Evolutionary conservation across 2,329 filamentous ascomycete genomes (phyloP).

Genomic region (Pestalotiopsis sp.): DNA sequence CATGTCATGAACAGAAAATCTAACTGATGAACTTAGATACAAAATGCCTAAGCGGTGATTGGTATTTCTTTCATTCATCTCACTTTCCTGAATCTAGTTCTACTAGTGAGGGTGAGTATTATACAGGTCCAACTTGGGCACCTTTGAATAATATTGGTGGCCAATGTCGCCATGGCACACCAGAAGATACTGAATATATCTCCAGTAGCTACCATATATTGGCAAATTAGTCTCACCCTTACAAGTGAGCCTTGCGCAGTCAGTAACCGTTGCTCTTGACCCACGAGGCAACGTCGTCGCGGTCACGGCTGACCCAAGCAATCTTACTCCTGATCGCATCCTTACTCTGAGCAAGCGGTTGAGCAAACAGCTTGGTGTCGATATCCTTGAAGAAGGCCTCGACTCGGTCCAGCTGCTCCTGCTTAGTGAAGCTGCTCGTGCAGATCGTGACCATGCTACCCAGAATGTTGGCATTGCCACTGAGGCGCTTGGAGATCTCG

Average conservation of each 20-base stretch:
- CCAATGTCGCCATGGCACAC: neutral
- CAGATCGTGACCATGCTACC: slow-evolving; percentile 82
- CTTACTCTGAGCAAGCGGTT: slow-evolving; percentile 84
- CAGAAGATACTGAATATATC: too few species aligned
- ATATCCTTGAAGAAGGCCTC: slow-evolving; percentile 79
- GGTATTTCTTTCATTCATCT: neutral
- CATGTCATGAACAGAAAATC: neutral
- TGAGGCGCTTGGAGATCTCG: slow-evolving; percentile 76
- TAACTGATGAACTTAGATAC: neutral
- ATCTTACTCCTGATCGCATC: slow-evolving; percentile 85
- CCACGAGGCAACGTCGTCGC: slow-evolving; percentile 68
- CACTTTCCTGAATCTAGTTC: neutral
- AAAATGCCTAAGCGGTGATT: neutral
- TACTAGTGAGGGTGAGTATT: neutral
- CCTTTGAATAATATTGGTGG: neutral
- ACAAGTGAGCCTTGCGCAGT: slow-evolving; percentile 21
- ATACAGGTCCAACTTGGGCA: neutral
- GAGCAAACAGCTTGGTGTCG: slow-evolving; percentile 84
- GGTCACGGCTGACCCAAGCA: slow-evolving; percentile 77
- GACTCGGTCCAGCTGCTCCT: slow-evolving; percentile 74
- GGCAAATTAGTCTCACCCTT: neutral
- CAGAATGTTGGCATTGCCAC: slow-evolving; percentile 84
- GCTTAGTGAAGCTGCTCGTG: slow-evolving; percentile 77
- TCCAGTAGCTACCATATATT: neutral
- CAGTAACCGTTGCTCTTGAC: slow-evolving; percentile 65